phyloP scores from a whole-genome alignment of 441 rosid species.

The Populus hybrid region DNA sequence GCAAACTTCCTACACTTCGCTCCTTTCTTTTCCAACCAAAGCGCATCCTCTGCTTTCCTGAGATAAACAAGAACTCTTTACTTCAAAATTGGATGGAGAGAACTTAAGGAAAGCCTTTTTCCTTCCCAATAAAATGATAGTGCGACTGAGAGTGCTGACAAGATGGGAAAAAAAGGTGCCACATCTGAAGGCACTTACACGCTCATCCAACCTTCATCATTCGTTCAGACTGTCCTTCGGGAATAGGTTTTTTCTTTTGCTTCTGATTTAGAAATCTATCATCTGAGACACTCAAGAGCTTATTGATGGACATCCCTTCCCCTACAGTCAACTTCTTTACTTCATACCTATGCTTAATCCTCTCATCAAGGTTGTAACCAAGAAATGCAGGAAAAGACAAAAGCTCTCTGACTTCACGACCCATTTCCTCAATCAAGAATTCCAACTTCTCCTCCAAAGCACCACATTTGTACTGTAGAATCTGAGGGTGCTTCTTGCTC shows the following conservation, averaged over 20 bases:
- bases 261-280: slow-evolving; percentile 42
- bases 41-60: too few species aligned
- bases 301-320: slow-evolving; percentile 68
- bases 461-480: slow-evolving; percentile 54
- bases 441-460: slow-evolving; percentile 69
- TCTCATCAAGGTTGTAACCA: slow-evolving; percentile 67
- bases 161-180: too few species aligned
- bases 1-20: too few species aligned
- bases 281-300: slow-evolving; percentile 59
- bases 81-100: too few species aligned
- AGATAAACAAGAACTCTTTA: too few species aligned
- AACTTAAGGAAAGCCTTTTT: too few species aligned
- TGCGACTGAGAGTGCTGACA: too few species aligned
- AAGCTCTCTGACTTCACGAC: slow-evolving; percentile 63
- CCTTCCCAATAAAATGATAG: too few species aligned
- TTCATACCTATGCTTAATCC: slow-evolving; percentile 77
- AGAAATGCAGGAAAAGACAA: slow-evolving; percentile 77
- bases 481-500: slow-evolving; percentile 83
- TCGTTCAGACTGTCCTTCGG: slow-evolving; percentile 18
- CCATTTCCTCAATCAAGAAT: slow-evolving; percentile 69
- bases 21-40: too few species aligned
- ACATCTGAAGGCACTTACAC: not conserved
- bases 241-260: slow-evolving; percentile 29
- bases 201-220: not conserved
- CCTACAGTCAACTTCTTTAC: slow-evolving; percentile 54